phyloP scores from a whole-genome alignment of 2,329 filamentous ascomycete species.

The Metarhizium guizhouense region DNA sequence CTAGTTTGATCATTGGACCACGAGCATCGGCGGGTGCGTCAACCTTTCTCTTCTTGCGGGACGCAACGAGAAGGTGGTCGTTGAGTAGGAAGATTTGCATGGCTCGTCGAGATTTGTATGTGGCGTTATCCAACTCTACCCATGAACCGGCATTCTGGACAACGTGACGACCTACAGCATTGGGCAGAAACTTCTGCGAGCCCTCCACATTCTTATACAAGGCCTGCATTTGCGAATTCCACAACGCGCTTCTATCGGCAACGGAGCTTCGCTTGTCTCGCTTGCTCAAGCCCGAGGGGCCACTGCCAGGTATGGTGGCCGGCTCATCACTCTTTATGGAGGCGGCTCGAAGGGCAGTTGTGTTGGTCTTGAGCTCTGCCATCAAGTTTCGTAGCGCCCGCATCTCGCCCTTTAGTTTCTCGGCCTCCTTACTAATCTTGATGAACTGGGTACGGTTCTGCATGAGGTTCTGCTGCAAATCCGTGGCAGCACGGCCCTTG shows the following conservation, averaged over 20 bases:
- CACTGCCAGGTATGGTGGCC: constrained; percentile 39
- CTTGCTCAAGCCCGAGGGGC: constrained; percentile 50
- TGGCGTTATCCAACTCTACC: constrained; percentile 95
- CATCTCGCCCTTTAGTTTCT: constrained; percentile 97
- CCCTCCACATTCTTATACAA: constrained; percentile 97
- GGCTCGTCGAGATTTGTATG: constrained; percentile 83
- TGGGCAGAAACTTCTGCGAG: constrained; percentile 92
- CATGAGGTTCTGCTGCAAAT: constrained; percentile 91
- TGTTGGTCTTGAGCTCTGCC: constrained; percentile 80
- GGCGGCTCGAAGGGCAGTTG: constrained; percentile 53
- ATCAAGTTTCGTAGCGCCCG: constrained; percentile 80
- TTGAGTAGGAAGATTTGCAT: constrained; percentile 92
- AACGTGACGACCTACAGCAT: constrained; percentile 83
- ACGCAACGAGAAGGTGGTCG: constrained; percentile 86
- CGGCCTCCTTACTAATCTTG: constrained; percentile 97
- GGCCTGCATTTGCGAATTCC: constrained; percentile 62
- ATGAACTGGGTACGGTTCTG: constrained; percentile 98
- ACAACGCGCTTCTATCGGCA: constrained; percentile 55
- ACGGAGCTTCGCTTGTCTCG: constrained; percentile 86
- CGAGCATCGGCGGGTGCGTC: constrained; percentile 51
- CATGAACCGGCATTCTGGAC: constrained; percentile 86
- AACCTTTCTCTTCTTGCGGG: constrained; percentile 82
- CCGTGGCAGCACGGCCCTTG: constrained; percentile 68
- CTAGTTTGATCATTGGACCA: constrained; percentile 61
- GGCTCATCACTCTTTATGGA: constrained; percentile 43